Base-by-base conservation (phyloP, 306 rosid genomes). In the Cucumis hystrix region DNA sequence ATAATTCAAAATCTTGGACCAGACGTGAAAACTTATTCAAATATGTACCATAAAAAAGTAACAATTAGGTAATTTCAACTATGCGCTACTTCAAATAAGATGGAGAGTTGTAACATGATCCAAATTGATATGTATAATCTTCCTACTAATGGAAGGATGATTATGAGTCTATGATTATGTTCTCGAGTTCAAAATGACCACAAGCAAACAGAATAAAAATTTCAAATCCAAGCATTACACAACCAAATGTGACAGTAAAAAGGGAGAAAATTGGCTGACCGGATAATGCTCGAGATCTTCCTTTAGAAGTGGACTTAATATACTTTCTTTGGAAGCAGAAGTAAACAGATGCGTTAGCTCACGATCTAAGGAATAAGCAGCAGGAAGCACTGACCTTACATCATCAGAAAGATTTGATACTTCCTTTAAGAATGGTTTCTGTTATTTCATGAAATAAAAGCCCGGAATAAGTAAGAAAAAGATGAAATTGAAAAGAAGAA, bases 351-450 rank as follows among this genome's bases (percentile, higher is more conserved):
- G 84, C 70, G 85, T 85, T 67, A 87, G 77, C 65, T 77, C 86
- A 54, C 68, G 79, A 80, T 87, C 89, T 87, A 87, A 84, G 81
- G 75, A 65, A 73, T 72, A 14, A 55, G 91, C 91, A 75, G 83
- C 89, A 45, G 91, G 74, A 81, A 87, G 87, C 52, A 87, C 89
- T 1, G 77, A 74, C 70, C 73, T 76, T 59, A 76, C 89, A 81
- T 87, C 87, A 82, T 87, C 87, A 54, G 89, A 82, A 73, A 87
- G 89, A 82, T 62, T 81, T 25, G 87, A 81, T 23, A 83, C 86
- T 76, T 83, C 86, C 66, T 82, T 62, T 30, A 85, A 85, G 83
- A 85, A 87, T 69, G 78, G 83, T 63, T 82, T 80, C 89, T 87
- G 76, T 82, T 73, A 12, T 72, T 67, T 56, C 15, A 73, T 30